Evolutionary conservation across 2,329 filamentous ascomycete species (phyloP), one percentile per base, ranked within the genome.

Genomic region (Monosporascus cannonballus): DNA sequence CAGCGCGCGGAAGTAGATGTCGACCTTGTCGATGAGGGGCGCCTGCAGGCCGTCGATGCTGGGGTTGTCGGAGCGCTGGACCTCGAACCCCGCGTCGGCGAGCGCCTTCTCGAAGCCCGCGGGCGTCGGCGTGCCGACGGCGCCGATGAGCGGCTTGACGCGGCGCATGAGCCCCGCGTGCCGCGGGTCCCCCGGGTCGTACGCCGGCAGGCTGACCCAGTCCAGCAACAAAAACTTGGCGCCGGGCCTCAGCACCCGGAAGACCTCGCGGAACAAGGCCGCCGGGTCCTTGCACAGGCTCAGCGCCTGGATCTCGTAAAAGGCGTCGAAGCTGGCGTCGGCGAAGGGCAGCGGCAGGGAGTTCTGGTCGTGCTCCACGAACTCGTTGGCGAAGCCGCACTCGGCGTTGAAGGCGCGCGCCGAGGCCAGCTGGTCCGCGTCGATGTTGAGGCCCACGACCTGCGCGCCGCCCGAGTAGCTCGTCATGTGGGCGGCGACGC

Each of bases 301-400:
- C 62, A 72, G 76, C 51, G 69, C 84, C 72, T 72, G 84, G 74
- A 73, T 85, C 76, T 74, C 78, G 71, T 75, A 80, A 54, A 80
- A 79, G 30, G 71, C 76, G 52, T 80, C 76, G 60, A 80, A 79
- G 42, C 68, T 70, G 25, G 63, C 64, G 56, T 79, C 72, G 15
- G 63, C 71, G 52, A 80, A 79, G 2, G 77, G 77, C 1, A 80
- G 68, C 1, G 77, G 77, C 34, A 79, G 69, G 44, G 68, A 67
- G 63, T 80, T 80, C 64, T 78, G 76, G 59, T 80, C 77, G 58
- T 74, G 73, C 34, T 74, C 69, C 52, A 78, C 65, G 56, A 80
- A 80, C 42, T 69, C 71, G 59, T 78, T 76, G 57, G 7, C 61
- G 57, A 57, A 78, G 37, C 56, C 61, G 49, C 52, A 58, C 20